Evolutionary conservation across 345 rosid species (phyloP).

Genomic region (Citrus maxima): DNA sequence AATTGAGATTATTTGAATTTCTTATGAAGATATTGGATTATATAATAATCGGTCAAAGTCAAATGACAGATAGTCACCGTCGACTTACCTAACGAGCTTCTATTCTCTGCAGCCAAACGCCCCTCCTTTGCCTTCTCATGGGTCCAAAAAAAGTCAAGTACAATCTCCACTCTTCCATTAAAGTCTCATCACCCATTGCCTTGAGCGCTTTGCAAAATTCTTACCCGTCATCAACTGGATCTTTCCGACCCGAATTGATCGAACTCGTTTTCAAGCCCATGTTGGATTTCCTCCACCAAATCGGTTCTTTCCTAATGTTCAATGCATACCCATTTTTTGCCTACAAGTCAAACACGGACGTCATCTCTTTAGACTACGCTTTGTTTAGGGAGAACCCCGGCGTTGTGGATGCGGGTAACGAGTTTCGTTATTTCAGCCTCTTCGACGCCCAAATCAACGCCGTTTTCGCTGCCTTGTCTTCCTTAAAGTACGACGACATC

Average conservation of each 20-base stretch:
- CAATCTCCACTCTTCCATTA: slow-evolving; percentile 64
- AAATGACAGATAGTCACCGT: slow-evolving; percentile 45
- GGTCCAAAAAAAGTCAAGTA: slow-evolving; percentile 58
- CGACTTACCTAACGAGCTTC: slow-evolving; percentile 73
- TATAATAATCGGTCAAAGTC: no score
- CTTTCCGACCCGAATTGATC: slow-evolving; percentile 72
- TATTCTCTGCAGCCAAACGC: slow-evolving; percentile 57
- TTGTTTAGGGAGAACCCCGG: slow-evolving; percentile 88
- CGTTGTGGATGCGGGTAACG: slow-evolving; percentile 76
- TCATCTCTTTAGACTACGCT: slow-evolving; percentile 86
- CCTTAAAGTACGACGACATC: slow-evolving; percentile 74
- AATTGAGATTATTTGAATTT: no score
- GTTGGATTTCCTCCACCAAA: slow-evolving; percentile 78
- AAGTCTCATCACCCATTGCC: slow-evolving; percentile 85
- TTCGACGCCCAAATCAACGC: slow-evolving; percentile 99
- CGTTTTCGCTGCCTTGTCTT: slow-evolving; percentile 86
- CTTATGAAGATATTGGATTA: no score
- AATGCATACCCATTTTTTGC: slow-evolving; percentile 94
- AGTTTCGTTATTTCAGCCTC: slow-evolving; percentile 64
- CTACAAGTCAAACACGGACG: slow-evolving; percentile 81
- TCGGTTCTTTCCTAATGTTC: slow-evolving; percentile 85
- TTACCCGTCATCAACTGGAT: slow-evolving; percentile 84
- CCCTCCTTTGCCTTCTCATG: slow-evolving; percentile 53
- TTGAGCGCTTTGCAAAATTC: slow-evolving; percentile 73
- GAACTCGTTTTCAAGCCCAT: slow-evolving; percentile 77